Percentiles rank a stretch among this genome's conserved stretches.
Evolutionary conservation across 768 basidiomycete genomes (phyloP).

Genomic region (Termitomyces sp.): DNA sequence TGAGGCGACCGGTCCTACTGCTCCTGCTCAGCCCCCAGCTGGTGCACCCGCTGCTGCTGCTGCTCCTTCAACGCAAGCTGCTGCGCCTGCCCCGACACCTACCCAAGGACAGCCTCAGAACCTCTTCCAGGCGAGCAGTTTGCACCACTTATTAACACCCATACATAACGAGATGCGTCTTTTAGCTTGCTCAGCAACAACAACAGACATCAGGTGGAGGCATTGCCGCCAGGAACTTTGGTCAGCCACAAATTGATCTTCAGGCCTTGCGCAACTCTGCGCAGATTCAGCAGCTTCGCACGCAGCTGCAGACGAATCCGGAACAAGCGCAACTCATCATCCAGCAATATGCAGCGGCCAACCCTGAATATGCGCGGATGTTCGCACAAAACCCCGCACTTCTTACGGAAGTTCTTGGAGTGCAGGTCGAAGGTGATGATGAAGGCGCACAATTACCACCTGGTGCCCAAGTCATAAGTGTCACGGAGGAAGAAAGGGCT

Average conservation of each 20-base stretch:
- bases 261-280: constrained; percentile 55
- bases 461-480: constrained; percentile 59
- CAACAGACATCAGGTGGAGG: constrained; percentile 43
- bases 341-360: constrained; percentile 70
- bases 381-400: constrained; percentile 70
- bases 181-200: constrained; percentile 69
- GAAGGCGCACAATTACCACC: constrained; percentile 38
- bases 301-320: constrained; percentile 74
- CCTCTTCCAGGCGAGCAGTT: constrained; percentile 68
- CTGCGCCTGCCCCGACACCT: constrained; percentile 23
- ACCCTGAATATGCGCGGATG: constrained; percentile 70
- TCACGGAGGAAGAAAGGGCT: constrained; percentile 83
- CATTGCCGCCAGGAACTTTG: constrained; percentile 24
- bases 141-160: neutral
- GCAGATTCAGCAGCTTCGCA: constrained; percentile 67
- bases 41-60: constrained; percentile 27
- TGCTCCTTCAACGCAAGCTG: constrained; percentile 30
- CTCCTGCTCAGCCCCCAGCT: constrained; percentile 31
- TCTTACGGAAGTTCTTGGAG: constrained; percentile 59
- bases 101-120: constrained; percentile 63
- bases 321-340: constrained; percentile 71
- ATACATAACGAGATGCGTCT: neutral
- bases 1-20: constrained; percentile 33
- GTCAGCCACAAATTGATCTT: constrained; percentile 33
- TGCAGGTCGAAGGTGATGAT: constrained; percentile 35